Evolutionary conservation across 768 basidiomycete species (phyloP), one percentile per base, ranked within the genome.

Genomic region (Dacryopinax spathularia): DNA sequence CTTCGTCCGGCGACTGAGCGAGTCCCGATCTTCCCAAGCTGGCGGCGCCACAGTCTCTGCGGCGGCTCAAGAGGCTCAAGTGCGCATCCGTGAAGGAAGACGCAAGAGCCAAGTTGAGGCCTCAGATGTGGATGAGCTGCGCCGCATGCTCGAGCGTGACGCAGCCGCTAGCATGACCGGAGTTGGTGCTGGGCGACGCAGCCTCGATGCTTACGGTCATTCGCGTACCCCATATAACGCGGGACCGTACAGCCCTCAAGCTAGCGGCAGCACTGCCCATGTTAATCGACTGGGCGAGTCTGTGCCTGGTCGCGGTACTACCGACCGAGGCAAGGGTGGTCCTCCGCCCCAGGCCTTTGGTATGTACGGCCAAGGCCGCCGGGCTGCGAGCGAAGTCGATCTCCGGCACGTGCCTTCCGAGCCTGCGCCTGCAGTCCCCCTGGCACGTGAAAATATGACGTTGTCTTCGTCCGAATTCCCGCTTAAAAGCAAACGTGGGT

Each of bases 311-410:
- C n/a, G n/a, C n/a, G n/a, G n/a, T n/a, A n/a, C n/a, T n/a, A n/a
- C n/a, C n/a, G n/a, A n/a, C n/a, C n/a, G n/a, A n/a, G n/a, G n/a
- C n/a, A 37, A 37, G 36, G 36, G 36, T 20, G 25, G 48, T 41
- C 39, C 16, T 18, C 39, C 39, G 39, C 39, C 39, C 25, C 48
- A 56, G 48, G 48, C 48, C 25, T 31, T 27, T 29, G 25, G 48
- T 7, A n/a, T n/a, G n/a, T 56, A 56, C 20, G 39, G 39, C 18
- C 48, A 56, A 27, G 48, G 48, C 9, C 3, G 48, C 9, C 3
- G 48, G 48, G 48, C 48, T 3, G 48, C 48, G 48, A 56, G 48
- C 48, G 48, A 56, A 20, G 48, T 56, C 29, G 48, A 56, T 18
- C 20, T 56, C 9, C 3, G 48, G 48, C 48, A 56, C 25, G 48